phyloP scores from a whole-genome alignment of 495 filamentous ascomycete genomes.

The Aspergillus panamensis region DNA sequence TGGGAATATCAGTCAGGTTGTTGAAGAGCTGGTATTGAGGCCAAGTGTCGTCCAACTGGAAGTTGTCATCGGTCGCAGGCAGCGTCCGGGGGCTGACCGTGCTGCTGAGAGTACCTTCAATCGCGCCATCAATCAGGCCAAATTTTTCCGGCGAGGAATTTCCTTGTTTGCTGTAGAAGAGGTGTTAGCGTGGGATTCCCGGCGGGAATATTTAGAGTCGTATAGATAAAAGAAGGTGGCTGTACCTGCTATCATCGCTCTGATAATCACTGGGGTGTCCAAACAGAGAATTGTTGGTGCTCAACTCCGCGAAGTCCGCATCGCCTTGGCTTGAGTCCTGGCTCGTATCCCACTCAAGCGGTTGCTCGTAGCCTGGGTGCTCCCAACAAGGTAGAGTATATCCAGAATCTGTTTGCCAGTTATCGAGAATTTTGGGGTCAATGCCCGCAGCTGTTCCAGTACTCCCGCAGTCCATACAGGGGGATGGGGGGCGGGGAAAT shows the following conservation, averaged over 20 bases:
- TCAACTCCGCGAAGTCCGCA: conserved; percentile 39
- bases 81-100: conserved; percentile 43
- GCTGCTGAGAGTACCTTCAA: conserved; percentile 39
- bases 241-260: conserved; percentile 31
- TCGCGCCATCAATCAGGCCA: conserved; percentile 29
- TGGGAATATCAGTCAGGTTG: conserved; percentile 34
- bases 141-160: conserved; percentile 33
- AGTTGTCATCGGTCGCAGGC: conserved; percentile 45
- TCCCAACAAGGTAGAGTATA: conserved; percentile 46
- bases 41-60: conserved; percentile 43
- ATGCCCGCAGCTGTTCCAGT: conserved; percentile 44
- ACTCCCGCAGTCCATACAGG: conserved; percentile 49
- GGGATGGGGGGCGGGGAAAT: conserved; percentile 12
- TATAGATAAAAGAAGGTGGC: not conserved
- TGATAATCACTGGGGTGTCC: conserved; percentile 28
- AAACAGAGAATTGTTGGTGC: conserved; percentile 22
- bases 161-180: conserved; percentile 26
- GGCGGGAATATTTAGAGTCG: not conserved
- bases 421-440: conserved; percentile 49
- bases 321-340: conserved; percentile 45
- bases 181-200: conserved; percentile 8
- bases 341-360: conserved; percentile 44
- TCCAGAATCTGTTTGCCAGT: conserved; percentile 40
- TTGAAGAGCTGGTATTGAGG: conserved; percentile 42
- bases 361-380: conserved; percentile 38